A percentile compares a stretch with the other conserved stretches of the same genome.
phyloP scores from a whole-genome alignment of 306 rosid genomes.

The Hippophae rhamnoides region DNA sequence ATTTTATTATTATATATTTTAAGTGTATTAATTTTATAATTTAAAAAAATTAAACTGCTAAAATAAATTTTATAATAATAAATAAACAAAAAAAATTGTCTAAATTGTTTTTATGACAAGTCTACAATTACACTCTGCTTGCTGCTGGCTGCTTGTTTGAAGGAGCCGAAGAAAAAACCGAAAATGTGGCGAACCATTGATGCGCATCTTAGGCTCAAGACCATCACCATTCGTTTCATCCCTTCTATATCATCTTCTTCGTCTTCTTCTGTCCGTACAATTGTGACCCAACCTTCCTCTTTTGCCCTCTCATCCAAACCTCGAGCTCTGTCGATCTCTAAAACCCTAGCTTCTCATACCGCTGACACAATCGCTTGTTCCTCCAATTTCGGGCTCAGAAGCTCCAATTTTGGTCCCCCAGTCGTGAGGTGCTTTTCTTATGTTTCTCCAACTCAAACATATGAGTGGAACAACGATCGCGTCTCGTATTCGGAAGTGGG shows the following conservation, averaged over 20 bases:
- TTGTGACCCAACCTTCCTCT: slow-evolving; percentile 17
- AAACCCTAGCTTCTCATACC: slow-evolving; percentile 19
- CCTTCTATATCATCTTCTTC: slow-evolving; percentile 19
- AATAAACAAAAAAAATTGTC: no score
- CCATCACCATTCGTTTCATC: slow-evolving; percentile 18
- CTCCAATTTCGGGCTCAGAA: slow-evolving; percentile 4
- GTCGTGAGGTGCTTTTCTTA: slow-evolving; percentile 49
- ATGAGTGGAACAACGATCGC: slow-evolving; percentile 60
- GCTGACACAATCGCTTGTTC: background rate
- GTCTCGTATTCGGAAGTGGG: slow-evolving; percentile 57
- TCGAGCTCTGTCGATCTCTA: slow-evolving; percentile 9
- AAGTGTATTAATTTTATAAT: no score
- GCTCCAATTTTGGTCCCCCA: slow-evolving; percentile 7
- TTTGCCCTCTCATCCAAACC: slow-evolving; percentile 11
- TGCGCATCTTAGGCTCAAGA: slow-evolving; percentile 25
- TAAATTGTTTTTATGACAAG: no score
- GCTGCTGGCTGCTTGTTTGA: no score
- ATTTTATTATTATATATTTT: no score
- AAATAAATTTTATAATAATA: no score
- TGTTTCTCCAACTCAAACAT: slow-evolving; percentile 24
- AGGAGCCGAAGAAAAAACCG: no score
- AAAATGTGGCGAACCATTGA: slow-evolving; percentile 54
- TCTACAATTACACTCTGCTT: no score
- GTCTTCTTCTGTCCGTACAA: slow-evolving; percentile 25
- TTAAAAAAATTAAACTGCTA: no score